Evolutionary conservation across 176 grass and related monocot species (phyloP), one percentile per base, ranked within the genome.

Genomic region (Tillandsia fasciculata): DNA sequence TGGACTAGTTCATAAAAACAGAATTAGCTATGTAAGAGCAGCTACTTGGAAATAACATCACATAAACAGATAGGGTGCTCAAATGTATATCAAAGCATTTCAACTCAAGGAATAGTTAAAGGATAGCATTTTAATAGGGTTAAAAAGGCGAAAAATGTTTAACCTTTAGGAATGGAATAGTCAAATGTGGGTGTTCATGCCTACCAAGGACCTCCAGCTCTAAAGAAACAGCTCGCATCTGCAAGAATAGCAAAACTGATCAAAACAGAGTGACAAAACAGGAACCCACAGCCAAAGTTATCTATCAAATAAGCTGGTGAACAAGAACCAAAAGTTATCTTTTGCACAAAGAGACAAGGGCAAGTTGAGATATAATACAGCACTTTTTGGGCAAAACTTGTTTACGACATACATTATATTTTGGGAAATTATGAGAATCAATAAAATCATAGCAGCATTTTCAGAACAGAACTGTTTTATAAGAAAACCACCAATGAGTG

Each of bases 81-180:
- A 59, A 59, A 22, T 8, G 54, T 2, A 20, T 1, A 59, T 56
- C 33, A 42, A 33, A 42, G 33, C 33, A n/a, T n/a, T n/a, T 56
- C 53, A 56, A 56, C 53, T 14, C 13, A 56, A 56, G 13, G 9
- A 13, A 56, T 14, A 56, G 53, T 56, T 56, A 56, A 56, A 56
- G 14, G 8, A 29, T 75, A 48, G 59, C 26, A 61, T 42, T 70
- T 64, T 68, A 20, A 90, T 73, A 61, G 50, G 65, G 33, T 52
- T 33, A 11, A 81, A 59, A 83, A 51, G 52, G 3, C 22, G 51
- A 66, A 66, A 53, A 77, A 64, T 69, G 52, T 26, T 75, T 69
- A 76, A 92, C 93, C 89, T 97, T 92, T 71, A 97, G 81, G 84
- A 97, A 97, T 70, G 93, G 81, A 73, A 90, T 70, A 74, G 93